Base-by-base conservation (phyloP, 371 early-diverging fungal genomes). In the Mortierella sp. region DNA sequence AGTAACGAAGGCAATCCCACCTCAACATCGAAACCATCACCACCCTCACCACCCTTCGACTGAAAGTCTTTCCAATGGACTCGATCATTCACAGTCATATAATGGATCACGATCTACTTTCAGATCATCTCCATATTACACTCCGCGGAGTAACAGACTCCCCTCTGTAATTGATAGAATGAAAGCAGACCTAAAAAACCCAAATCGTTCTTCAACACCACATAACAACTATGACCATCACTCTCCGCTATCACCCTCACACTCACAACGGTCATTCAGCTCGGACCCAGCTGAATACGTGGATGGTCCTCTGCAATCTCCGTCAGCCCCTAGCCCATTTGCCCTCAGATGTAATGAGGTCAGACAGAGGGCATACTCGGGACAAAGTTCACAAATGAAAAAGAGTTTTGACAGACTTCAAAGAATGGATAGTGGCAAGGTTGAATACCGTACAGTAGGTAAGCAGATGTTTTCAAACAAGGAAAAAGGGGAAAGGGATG, bases 401-500 rank as follows among this genome's bases (percentile, higher is more conserved):
- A 24, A 57, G 38, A 70, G 78, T 43, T 73, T 78, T 40, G 52
- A 65, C 4, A 59, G 66, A 45, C 73, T 78, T 8, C 78, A 78
- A 24, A 53, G 45, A 10, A 28, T 72, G 33, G 78, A 78, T 47
- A 69, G 52, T 19, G 73, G 78, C 55, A 78, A 69, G 40, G 78
- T 78, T 41, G 78, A 72, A 62, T 65, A 78, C 52, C 78, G 78
- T 16, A 78, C 78, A 32, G 66, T 78, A 65, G 78, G 78, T 78
- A 78, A 62, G 66, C 55, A 55, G 33, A 21, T 36, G n/a, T 45
- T 33, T 21, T 32, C 28, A 58, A 24, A 57, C 19, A 2, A 10
- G 2, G 21, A 19, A n/a, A 64, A 57, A 16, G 48, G 45, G 50
- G 50, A n/a, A 62, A n/a, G 13, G 28, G 52, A 43, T 53, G 55